phyloP scores from a whole-genome alignment of 176 grass and related monocot species.

The Chrysopogon serrulatus region DNA sequence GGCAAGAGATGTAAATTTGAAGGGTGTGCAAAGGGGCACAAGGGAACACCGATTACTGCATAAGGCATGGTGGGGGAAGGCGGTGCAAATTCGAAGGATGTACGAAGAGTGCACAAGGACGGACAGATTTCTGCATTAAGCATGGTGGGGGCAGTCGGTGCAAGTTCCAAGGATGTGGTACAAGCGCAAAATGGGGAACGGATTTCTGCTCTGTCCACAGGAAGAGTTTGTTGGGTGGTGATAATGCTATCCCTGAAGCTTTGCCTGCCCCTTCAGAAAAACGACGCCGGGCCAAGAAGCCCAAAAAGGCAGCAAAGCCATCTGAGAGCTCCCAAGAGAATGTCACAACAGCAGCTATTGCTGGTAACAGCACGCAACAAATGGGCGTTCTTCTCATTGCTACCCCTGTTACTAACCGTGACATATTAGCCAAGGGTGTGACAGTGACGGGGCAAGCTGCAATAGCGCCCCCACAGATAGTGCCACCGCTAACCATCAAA shows the following conservation, averaged over 20 bases:
- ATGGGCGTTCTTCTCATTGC: constrained; percentile 14
- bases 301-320: constrained; percentile 2
- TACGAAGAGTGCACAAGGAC: constrained; percentile 47
- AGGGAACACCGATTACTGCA: constrained; percentile 48
- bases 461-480: neutral
- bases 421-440: constrained; percentile 4
- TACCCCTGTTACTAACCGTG: constrained; percentile 3
- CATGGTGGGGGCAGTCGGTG: constrained; percentile 51
- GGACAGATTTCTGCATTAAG: constrained; percentile 40
- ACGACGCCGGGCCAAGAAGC: constrained; percentile 10
- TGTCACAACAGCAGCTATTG: constrained; percentile 11
- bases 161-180: constrained; percentile 32
- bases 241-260: constrained; percentile 19
- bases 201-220: constrained; percentile 39
- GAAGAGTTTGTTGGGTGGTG: constrained; percentile 13
- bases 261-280: constrained; percentile 12
- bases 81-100: constrained; percentile 50
- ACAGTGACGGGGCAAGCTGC: neutral
- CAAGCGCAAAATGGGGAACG: constrained; percentile 36
- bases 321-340: neutral
- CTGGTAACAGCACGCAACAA: constrained; percentile 27
- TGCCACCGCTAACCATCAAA: constrained; percentile 11
- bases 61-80: constrained; percentile 47
- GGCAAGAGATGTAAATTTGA: constrained; percentile 47
- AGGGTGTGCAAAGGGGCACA: constrained; percentile 47